These are phyloP conservation scores for Coleophoma cylindrospora DNA, from an alignment of 2,329 filamentous ascomycete species.

Conservation along the genomic window DNA sequence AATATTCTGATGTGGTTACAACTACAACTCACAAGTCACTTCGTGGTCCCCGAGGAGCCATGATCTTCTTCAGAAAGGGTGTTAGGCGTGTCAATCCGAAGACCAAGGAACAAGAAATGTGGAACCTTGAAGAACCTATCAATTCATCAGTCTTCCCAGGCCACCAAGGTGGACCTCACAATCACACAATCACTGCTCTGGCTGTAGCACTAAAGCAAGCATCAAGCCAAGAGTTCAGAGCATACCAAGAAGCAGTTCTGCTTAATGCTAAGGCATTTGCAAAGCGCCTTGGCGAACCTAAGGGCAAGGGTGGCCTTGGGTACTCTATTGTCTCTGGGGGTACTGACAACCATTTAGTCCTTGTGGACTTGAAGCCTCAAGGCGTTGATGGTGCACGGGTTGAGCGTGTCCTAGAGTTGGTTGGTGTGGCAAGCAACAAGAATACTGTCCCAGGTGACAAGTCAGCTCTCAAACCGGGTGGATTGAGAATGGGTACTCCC, in stretches of 20 bases:
- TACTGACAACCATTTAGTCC: conserved; percentile 95
- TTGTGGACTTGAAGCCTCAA: conserved; percentile 87
- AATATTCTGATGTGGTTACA: conserved; percentile 88
- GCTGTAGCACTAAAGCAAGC: conserved; percentile 94
- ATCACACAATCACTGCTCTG: conserved; percentile 96
- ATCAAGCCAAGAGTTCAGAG: conserved; percentile 80
- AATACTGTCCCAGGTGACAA: conserved; percentile 96
- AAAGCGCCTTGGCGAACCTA: conserved; percentile 51
- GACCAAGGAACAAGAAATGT: conserved; percentile 78
- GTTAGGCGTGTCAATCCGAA: conserved; percentile 79
- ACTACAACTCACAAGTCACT: conserved; percentile 98
- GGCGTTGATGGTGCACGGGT: conserved; percentile 84
- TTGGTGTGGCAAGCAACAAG: conserved; percentile 98
- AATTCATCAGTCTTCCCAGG: conserved; percentile 97
- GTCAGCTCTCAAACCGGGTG: conserved; percentile 88
- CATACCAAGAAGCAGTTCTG: conserved; percentile 87
- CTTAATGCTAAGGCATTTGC: conserved; percentile 88
- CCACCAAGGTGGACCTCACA: conserved; percentile 96
- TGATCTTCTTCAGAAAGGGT: conserved; percentile 98
- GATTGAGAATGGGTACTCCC: conserved; percentile 88
- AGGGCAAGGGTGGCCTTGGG: conserved; percentile 71
- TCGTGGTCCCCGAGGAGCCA: conserved; percentile 87
- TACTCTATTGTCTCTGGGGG: conserved; percentile 91
- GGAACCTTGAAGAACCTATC: conserved; percentile 89
- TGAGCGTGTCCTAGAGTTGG: conserved; percentile 84